Evolutionary conservation across 495 filamentous ascomycete genomes (phyloP).

Genomic region (Podospora bellae-mahoneyi): DNA sequence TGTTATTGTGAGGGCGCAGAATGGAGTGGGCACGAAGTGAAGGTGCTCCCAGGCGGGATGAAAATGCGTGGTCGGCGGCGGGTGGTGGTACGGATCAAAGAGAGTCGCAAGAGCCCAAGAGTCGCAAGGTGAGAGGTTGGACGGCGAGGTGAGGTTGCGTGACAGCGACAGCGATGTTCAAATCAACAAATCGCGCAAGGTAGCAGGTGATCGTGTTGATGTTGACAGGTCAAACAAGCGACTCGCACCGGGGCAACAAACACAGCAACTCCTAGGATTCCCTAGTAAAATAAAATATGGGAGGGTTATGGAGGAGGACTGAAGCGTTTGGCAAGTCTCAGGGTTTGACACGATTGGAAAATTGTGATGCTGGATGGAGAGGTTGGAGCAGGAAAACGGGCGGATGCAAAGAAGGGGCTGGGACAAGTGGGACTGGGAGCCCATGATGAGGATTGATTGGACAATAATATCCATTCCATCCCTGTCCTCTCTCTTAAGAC

Average conservation of each 20-base stretch:
- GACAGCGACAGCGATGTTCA: not conserved
- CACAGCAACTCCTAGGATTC: constrained; percentile 13
- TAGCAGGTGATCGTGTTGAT: not conserved
- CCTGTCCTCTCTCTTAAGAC: not conserved
- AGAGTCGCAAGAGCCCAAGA: not conserved
- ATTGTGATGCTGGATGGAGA: constrained; percentile 10
- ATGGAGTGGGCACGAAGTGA: not conserved
- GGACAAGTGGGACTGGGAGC: not conserved
- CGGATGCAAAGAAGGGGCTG: constrained; percentile 22
- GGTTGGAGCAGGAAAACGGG: constrained; percentile 14
- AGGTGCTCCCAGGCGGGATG: not conserved
- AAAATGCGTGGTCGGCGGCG: not conserved
- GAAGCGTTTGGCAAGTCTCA: not conserved
- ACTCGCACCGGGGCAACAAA: constrained; percentile 16
- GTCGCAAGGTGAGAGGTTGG: not conserved
- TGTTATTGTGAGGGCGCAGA: not conserved
- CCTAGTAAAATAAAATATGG: constrained; percentile 8
- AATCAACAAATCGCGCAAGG: constrained; percentile 18
- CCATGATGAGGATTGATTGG: not conserved
- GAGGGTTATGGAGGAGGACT: not conserved
- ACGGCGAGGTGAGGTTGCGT: not conserved
- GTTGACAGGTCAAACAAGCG: not conserved
- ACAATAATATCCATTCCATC: not conserved
- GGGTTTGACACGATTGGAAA: not conserved
- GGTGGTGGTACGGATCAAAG: not conserved